Conservation (phyloP, 2,329 filamentous ascomycete species). For the Cladorrhinum sp. region DNA sequence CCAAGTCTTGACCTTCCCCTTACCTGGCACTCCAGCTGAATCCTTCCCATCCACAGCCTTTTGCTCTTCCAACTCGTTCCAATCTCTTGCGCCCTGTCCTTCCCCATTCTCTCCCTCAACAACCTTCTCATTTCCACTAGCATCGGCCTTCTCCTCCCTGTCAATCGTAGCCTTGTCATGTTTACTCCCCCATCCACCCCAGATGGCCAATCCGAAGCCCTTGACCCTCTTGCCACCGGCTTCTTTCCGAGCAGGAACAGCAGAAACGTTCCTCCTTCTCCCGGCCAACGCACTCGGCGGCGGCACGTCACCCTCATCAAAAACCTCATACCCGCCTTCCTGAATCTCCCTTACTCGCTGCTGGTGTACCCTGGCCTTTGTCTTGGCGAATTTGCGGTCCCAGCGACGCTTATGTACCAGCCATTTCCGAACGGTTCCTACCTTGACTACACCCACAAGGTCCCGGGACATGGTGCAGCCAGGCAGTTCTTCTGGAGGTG, state of each 20-base stretch:
- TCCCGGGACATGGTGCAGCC: slow-evolving; percentile 60
- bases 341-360: slow-evolving; percentile 69
- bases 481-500: slow-evolving; percentile 60
- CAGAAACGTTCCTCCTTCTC: slow-evolving; percentile 46
- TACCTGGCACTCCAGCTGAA: slow-evolving; percentile 27
- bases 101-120: slow-evolving; percentile 36
- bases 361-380: slow-evolving; percentile 70
- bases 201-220: slow-evolving; percentile 75
- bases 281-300: slow-evolving; percentile 82
- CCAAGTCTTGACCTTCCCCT: slow-evolving; percentile 3
- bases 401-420: slow-evolving; percentile 68
- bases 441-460: slow-evolving; percentile 76
- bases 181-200: slow-evolving; percentile 84
- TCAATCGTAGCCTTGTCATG: slow-evolving; percentile 75
- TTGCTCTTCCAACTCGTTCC: slow-evolving; percentile 40
- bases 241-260: slow-evolving; percentile 41
- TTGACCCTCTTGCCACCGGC: slow-evolving; percentile 39
- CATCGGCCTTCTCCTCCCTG: slow-evolving; percentile 52
- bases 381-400: slow-evolving; percentile 67
- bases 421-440: slow-evolving; percentile 79
- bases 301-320: slow-evolving; percentile 69
- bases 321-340: slow-evolving; percentile 63
- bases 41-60: slow-evolving; percentile 41
- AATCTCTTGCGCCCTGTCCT: slow-evolving; percentile 39
- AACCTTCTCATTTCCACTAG: slow-evolving; percentile 34